Percentiles rank a stretch among this genome's conserved stretches.
Evolutionary conservation across 2,329 filamentous ascomycete species (phyloP).

Genomic region (Tolypocladium capitatum): DNA sequence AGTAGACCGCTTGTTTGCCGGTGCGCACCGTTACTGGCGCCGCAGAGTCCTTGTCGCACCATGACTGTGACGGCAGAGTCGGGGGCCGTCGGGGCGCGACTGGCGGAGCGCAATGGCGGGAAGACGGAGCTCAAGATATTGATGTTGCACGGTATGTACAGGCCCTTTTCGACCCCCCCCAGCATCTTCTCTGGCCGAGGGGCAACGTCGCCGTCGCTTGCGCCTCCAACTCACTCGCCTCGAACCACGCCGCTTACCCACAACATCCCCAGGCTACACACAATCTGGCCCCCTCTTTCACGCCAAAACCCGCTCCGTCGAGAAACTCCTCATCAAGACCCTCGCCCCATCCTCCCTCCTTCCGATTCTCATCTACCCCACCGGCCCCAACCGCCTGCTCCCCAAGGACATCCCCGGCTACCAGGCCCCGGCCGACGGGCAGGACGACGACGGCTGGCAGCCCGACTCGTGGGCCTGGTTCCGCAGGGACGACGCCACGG

Average conservation of each 20-base stretch:
- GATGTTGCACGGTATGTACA: conserved; percentile 55
- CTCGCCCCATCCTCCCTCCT: conserved; percentile 46
- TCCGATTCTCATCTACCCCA: conserved; percentile 52
- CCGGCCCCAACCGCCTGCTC: conserved; percentile 49
- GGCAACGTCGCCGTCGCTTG: neutral
- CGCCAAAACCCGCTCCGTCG: conserved; percentile 74
- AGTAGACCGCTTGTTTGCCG: conserved; percentile 6
- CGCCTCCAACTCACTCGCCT: neutral
- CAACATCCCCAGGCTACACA: conserved; percentile 53
- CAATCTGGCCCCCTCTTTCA: conserved; percentile 79
- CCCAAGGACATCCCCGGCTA: conserved; percentile 60
- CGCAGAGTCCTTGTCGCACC: conserved; percentile 5
- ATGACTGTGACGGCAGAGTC: conserved; percentile 14
- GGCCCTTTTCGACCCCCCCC: too few species aligned
- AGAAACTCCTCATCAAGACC: conserved; percentile 65
- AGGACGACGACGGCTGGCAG: conserved; percentile 29
- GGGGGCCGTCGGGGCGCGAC: conserved; percentile 11
- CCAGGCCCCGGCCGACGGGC: conserved; percentile 25
- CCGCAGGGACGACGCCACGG: conserved; percentile 51
- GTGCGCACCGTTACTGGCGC: neutral
- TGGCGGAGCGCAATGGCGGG: conserved; percentile 18
- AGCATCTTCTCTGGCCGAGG: neutral
- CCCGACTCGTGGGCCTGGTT: conserved; percentile 74
- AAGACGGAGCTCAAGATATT: conserved; percentile 52
- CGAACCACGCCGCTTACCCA: neutral